Evolutionary conservation across 441 rosid genomes (phyloP).

Genomic region (Geranium incanum): DNA sequence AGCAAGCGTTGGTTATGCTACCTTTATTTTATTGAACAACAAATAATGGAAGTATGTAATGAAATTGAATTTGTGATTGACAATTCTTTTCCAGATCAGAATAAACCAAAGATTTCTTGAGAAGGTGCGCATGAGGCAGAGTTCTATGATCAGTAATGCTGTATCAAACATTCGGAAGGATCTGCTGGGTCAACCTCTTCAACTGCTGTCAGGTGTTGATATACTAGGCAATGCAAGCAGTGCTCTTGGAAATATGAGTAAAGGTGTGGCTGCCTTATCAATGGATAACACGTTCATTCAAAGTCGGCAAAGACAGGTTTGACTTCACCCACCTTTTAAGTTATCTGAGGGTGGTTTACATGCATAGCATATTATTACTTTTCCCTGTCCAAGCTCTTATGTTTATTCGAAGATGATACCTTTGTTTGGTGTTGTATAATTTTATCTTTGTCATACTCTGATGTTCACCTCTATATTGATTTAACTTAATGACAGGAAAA

Average conservation of each 20-base stretch:
- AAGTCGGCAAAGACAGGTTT: conserved; percentile 91
- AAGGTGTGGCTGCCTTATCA: conserved; percentile 97
- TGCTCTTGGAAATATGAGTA: conserved; percentile 99
- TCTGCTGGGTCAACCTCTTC: conserved; percentile 95
- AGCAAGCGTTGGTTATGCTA: neutral
- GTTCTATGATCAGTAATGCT: conserved; percentile 82
- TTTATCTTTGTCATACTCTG: neutral
- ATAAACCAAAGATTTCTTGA: conserved; percentile 73
- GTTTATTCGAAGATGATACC: no score
- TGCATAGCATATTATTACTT: neutral
- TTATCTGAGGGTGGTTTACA: neutral
- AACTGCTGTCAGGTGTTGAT: conserved; percentile 92
- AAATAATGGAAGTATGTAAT: neutral
- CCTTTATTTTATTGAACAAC: neutral
- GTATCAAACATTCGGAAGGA: conserved; percentile 75
- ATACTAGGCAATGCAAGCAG: conserved; percentile 99
- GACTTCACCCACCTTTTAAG: conserved; percentile 10
- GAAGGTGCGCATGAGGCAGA: conserved; percentile 86
- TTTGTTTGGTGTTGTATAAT: neutral
- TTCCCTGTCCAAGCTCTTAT: neutral
- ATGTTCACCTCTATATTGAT: neutral
- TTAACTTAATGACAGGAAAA: conserved; percentile 50
- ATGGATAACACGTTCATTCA: conserved; percentile 98
- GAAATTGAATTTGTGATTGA: neutral
- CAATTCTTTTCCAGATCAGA: conserved; percentile 53